Percentiles rank a stretch among this genome's conserved stretches.
Conservation (phyloP, 1,284 basidiomycete species). For the Spongispora temasekensis region DNA sequence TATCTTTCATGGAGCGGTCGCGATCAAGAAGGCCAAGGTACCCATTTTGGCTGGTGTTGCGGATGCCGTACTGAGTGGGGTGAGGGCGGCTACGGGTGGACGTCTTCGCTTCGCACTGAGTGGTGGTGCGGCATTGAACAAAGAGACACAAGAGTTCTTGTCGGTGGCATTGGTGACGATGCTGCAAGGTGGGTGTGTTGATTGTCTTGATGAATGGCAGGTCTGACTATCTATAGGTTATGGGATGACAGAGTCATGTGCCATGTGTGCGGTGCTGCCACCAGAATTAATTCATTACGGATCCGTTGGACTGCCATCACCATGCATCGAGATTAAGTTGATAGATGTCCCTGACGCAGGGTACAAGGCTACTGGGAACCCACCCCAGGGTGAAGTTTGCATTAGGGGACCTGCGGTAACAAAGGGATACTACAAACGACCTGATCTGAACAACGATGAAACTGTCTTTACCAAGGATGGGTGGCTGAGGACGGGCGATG, state of each 20-base stretch:
- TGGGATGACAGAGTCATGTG: slow-evolving; percentile 92
- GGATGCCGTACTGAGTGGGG: slow-evolving; percentile 76
- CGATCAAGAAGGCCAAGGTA: slow-evolving; percentile 66
- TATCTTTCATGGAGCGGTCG: slow-evolving; percentile 72
- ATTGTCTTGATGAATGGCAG: no score
- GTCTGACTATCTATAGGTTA: slow-evolving; percentile 57
- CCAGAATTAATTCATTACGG: slow-evolving; percentile 80
- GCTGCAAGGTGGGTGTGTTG: slow-evolving; percentile 70
- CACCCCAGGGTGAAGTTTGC: slow-evolving; percentile 82
- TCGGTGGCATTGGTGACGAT: slow-evolving; percentile 76
- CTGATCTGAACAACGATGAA: slow-evolving; percentile 85
- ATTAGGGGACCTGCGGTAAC: slow-evolving; percentile 79
- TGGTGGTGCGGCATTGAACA: slow-evolving; percentile 85
- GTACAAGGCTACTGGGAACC: slow-evolving; percentile 68
- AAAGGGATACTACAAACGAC: slow-evolving; percentile 85
- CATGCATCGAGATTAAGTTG: slow-evolving; percentile 87
- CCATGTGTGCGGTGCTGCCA: slow-evolving; percentile 80
- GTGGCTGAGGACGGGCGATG: slow-evolving; percentile 88
- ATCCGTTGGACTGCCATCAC: slow-evolving; percentile 82
- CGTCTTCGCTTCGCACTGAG: slow-evolving; percentile 76
- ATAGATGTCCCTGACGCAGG: slow-evolving; percentile 82
- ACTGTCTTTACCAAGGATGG: slow-evolving; percentile 82
- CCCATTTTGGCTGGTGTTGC: slow-evolving; percentile 70
- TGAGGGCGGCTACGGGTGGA: slow-evolving; percentile 87
- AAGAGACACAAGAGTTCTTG: slow-evolving; percentile 91